phyloP scores from a whole-genome alignment of 2,329 filamentous ascomycete genomes.

The Colletotrichum sp. region DNA sequence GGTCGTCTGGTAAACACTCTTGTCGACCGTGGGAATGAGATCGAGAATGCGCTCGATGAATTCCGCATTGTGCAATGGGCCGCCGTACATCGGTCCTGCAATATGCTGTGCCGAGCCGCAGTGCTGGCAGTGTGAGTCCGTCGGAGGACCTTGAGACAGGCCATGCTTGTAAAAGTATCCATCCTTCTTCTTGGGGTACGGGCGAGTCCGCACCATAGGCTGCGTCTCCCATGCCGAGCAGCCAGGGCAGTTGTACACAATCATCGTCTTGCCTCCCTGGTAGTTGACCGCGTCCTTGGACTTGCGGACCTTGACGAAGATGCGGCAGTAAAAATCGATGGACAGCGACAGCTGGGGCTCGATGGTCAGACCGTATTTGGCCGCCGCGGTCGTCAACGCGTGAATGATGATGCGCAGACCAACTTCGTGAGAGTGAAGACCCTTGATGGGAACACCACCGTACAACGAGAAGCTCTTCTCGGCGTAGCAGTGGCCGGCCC shows the following conservation, averaged over 20 bases:
- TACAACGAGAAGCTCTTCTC: conserved; percentile 97
- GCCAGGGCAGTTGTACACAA: conserved; percentile 87
- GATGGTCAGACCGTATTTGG: conserved; percentile 84
- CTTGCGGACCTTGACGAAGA: conserved; percentile 84
- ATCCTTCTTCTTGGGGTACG: conserved; percentile 69
- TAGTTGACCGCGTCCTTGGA: conserved; percentile 90
- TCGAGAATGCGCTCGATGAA: conserved; percentile 84
- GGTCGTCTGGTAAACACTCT: conserved; percentile 77
- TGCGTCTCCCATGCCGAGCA: conserved; percentile 94
- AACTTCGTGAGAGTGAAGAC: conserved; percentile 84
- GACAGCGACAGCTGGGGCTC: conserved; percentile 92
- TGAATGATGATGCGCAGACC: conserved; percentile 88
- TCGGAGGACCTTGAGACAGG: conserved; percentile 73
- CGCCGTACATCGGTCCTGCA: conserved; percentile 93
- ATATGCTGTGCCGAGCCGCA: conserved; percentile 88
- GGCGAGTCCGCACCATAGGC: conserved; percentile 72
- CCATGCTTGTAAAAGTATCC: conserved; percentile 79
- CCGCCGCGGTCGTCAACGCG: conserved; percentile 79
- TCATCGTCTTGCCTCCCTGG: conserved; percentile 87
- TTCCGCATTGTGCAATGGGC: conserved; percentile 81
- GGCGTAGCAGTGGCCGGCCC: conserved; percentile 90
- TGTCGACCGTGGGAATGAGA: conserved; percentile 70
- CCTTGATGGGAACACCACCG: conserved; percentile 86
- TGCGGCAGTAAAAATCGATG: conserved; percentile 92
- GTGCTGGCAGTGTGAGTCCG: conserved; percentile 74